Conservation (phyloP, 2,329 filamentous ascomycete species). For the Trichoderma semiorbis region DNA sequence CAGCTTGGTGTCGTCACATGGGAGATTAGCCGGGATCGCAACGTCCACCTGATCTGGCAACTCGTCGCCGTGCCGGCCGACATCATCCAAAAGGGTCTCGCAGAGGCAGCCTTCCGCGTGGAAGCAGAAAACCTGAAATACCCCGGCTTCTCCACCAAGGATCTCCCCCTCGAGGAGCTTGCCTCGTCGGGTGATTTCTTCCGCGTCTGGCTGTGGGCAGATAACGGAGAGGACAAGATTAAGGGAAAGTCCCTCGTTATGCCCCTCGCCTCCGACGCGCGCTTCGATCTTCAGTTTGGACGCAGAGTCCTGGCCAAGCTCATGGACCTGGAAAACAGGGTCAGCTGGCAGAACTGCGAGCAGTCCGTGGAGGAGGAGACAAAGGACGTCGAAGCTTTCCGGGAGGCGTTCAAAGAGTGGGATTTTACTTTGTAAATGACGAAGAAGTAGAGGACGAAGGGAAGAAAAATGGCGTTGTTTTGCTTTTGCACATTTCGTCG, state of each 20-base stretch:
- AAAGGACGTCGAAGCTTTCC: slow-evolving; percentile 73
- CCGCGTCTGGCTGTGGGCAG: slow-evolving; percentile 74
- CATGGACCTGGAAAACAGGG: slow-evolving; percentile 71
- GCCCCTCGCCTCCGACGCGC: slow-evolving; percentile 64
- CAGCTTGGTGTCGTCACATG: slow-evolving; percentile 82
- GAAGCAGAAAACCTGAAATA: slow-evolving; percentile 72
- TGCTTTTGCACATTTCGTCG: neutral
- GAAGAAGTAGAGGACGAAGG: neutral
- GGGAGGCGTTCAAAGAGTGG: slow-evolving; percentile 76
- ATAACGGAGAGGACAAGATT: slow-evolving; percentile 51
- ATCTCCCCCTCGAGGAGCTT: slow-evolving; percentile 49
- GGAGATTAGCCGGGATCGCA: slow-evolving; percentile 79
- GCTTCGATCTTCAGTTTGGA: slow-evolving; percentile 90
- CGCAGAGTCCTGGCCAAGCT: slow-evolving; percentile 85
- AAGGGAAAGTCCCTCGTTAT: slow-evolving; percentile 67
- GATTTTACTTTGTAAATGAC: slow-evolving; percentile 64
- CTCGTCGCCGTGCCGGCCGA: slow-evolving; percentile 72
- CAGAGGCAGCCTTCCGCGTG: slow-evolving; percentile 85
- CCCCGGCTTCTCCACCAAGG: slow-evolving; percentile 47
- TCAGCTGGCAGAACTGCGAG: slow-evolving; percentile 79
- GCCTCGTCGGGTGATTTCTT: slow-evolving; percentile 64
- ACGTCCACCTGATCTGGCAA: slow-evolving; percentile 93
- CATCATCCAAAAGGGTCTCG: slow-evolving; percentile 66
- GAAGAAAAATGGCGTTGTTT: neutral
- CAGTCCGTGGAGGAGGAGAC: slow-evolving; percentile 77